phyloP scores from a whole-genome alignment of 805 yeast species.

The Yamadazyma sp. region DNA sequence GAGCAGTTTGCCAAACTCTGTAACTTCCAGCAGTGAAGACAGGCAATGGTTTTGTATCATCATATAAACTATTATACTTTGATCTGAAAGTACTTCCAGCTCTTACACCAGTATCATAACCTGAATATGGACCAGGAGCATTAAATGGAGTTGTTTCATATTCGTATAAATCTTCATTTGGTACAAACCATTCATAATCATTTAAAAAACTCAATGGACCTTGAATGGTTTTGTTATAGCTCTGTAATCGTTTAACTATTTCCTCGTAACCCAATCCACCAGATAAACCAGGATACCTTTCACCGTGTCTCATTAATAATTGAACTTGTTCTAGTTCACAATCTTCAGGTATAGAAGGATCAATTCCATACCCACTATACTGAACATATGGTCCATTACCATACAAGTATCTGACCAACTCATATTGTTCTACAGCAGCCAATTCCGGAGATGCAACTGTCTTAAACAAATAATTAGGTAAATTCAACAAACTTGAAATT shows the following conservation, averaged over 20 bases:
- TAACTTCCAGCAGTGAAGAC: slow-evolving; percentile 55
- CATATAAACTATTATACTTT: slow-evolving; percentile 48
- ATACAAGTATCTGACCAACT: slow-evolving; percentile 49
- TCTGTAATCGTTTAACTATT: slow-evolving; percentile 22
- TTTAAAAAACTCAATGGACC: slow-evolving; percentile 56
- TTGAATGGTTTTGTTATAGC: slow-evolving; percentile 22
- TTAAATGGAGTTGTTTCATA: slow-evolving; percentile 49
- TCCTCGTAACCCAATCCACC: slow-evolving; percentile 27
- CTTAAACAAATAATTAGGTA: slow-evolving; percentile 11
- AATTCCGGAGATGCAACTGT: slow-evolving; percentile 29
- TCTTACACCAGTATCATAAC: slow-evolving; percentile 45
- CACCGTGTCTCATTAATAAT: slow-evolving; percentile 74
- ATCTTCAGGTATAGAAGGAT: slow-evolving; percentile 44
- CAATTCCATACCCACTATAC: slow-evolving; percentile 51
- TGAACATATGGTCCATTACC: slow-evolving; percentile 57
- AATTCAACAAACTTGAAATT: slow-evolving; percentile 10
- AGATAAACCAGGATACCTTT: slow-evolving; percentile 50
- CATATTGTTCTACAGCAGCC: slow-evolving; percentile 43
- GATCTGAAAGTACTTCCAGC: slow-evolving; percentile 50
- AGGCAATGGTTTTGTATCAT: slow-evolving; percentile 34
- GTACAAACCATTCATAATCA: slow-evolving; percentile 51
- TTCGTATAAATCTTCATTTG: slow-evolving; percentile 35
- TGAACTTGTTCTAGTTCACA: slow-evolving; percentile 67
- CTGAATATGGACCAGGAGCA: slow-evolving; percentile 46
- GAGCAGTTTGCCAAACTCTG: slow-evolving; percentile 55